Evolutionary conservation across 768 basidiomycete species (phyloP), one percentile per base, ranked within the genome.

Genomic region (Coprinopsis sp.): DNA sequence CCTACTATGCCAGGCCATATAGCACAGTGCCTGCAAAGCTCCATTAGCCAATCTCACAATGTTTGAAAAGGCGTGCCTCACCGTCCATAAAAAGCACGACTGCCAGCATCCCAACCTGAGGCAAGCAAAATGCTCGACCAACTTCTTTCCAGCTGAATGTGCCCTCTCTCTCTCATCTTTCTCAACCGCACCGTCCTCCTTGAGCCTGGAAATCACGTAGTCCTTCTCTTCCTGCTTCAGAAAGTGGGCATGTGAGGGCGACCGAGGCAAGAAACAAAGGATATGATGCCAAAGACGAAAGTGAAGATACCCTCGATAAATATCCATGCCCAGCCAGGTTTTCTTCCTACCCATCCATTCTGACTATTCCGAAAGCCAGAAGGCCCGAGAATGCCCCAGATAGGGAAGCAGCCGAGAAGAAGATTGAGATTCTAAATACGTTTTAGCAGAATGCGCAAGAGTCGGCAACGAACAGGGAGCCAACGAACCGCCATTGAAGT

Each of bases 261-360:
- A 58, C 33, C 61, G 52, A 8, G 64, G 64, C 14, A 81, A 64
- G 31, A 82, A 52, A 72, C 65, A 66, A 71, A 83, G 0, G 76
- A 68, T 2, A 60, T 23, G 3, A 76, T 25, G 6, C 84, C 87
- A 50, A 82, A 78, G 2, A 76, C 37, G 46, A 78, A 64, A 0
- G 84, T 85, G 61, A 88, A 79, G 2, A 75, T 62, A 1, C 86
- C 86, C 61, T 87, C 78, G 27, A 82, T 78, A 58, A 82, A 82
- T 39, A 84, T 76, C 83, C 81, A 87, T 13, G 75, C 68, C 84
- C 84, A 87, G 2, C 81, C 83, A 3, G 73, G 69, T 31, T 71
- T 72, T 2, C 70, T 62, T 0, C 72, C 70, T 8, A 76, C 61
- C 81, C 81, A 39, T 84, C 57, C 75, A 87, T 79, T 30, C 79